Evolutionary conservation across 768 basidiomycete genomes (phyloP).

Genomic region (Trametes gibbosa): DNA sequence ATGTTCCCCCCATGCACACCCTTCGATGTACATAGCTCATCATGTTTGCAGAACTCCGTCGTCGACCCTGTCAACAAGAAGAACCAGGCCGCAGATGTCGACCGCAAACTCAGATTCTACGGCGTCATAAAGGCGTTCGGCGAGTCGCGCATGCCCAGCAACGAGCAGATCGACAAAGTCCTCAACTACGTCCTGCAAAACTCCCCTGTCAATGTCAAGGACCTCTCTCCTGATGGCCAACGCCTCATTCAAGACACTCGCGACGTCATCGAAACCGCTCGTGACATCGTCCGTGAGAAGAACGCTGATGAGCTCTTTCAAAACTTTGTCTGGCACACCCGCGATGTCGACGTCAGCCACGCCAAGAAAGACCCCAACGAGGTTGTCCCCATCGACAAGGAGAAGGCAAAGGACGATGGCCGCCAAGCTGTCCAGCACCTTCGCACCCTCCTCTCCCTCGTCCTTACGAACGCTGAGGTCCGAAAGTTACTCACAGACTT

Average conservation of each 20-base stretch:
- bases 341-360: conserved; percentile 46
- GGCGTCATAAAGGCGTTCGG: conserved; percentile 81
- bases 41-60: conserved; percentile 49
- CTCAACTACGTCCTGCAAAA: conserved; percentile 61
- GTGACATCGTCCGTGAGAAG: conserved; percentile 75
- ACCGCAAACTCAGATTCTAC: conserved; percentile 81
- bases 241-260: conserved; percentile 75
- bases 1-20: not conserved
- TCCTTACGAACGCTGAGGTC: conserved; percentile 91
- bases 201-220: conserved; percentile 57
- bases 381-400: conserved; percentile 48
- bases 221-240: conserved; percentile 75
- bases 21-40: too few species aligned
- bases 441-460: conserved; percentile 80
- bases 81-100: conserved; percentile 68
- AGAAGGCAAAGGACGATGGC: conserved; percentile 32
- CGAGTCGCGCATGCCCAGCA: conserved; percentile 74
- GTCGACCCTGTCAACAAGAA: conserved; percentile 61
- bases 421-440: conserved; percentile 75
- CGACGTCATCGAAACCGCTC: conserved; percentile 74
- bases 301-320: conserved; percentile 91
- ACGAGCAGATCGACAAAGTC: conserved; percentile 73
- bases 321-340: conserved; percentile 83
- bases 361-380: conserved; percentile 41
- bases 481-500: conserved; percentile 86